Base-by-base conservation (phyloP, 2,329 filamentous ascomycete species). In the Aspergillus sp. region DNA sequence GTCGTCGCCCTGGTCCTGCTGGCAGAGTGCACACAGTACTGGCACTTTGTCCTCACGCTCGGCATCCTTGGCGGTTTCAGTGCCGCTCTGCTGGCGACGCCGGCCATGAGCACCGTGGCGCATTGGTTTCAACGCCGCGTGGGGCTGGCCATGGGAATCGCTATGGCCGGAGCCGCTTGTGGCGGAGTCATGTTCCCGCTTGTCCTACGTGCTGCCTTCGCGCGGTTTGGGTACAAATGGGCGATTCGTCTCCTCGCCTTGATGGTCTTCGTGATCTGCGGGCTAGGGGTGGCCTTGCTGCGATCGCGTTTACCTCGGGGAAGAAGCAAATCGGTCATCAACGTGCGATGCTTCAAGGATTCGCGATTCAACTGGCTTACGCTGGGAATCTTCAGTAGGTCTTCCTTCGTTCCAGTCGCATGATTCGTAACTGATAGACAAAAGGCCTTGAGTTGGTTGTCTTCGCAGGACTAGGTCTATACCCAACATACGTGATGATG, bases 1-100 rank as follows among this genome's bases (percentile, higher is more conserved):
- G 64, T 80, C 0, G 67, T 74, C 2, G 75, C 76, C 54, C 73
- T 82, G 36, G 71, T 83, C 26, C 61, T 83, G 14, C 71, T 82
- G 32, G 82, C 78, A 0, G 77, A 83, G 54, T 83, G 81, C 61
- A 71, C 63, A 14, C 59, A 65, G 14, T 83, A 83, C 63, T 82
- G 78, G 80, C 80, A 83, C 6, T 82, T 83, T 51, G 54, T 83
- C 63, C 66, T 80, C 61, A 73, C 71, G 63, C 66, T 77, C 20
- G 76, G 76, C 1, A 54, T 78, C 0, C 60, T 78, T 6, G 75
- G 71, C 1, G 77, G 77, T 0, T 69, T 71, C 2, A 70, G 74
- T 0, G 71, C 71, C 0, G 76, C 75, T 0, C 64, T 77, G 12
- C 54, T 79, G 26, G 77, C 73, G 42, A 79, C 77, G 0, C 72